Base-by-base conservation (phyloP, 345 rosid genomes). In the Arabidopsis suecica region DNA sequence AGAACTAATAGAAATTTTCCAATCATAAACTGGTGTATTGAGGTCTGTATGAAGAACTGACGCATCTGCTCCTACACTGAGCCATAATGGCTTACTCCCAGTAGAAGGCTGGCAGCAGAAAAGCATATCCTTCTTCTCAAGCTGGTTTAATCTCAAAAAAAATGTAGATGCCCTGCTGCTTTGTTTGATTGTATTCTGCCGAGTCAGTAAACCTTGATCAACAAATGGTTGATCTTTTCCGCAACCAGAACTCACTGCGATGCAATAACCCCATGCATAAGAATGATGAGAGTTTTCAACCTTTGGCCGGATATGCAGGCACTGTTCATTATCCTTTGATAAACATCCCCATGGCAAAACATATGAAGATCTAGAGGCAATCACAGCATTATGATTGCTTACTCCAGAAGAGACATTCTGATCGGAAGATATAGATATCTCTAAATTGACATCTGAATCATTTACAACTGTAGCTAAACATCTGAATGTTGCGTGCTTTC, bases 1-100 rank as follows among this genome's bases (percentile, higher is more conserved):
- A 72, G 98, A 84, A 77, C 76, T 89, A 32, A 95, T 75, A 61
- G 96, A 88, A 78, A 95, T 86, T 82, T 81, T 88, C 99, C 99
- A 95, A 82, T 95, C 99, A 83, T 92, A 95, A 50, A 95, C 93
- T 48, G 98, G 99, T 79, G 82, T 73, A 85, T 95, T 95, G 64
- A 89, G 81, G 69, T 95, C 99, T 36, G 99, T 90, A 53, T 89
- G 87, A 77, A 95, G 99, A 79, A 89, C 85, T 9, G 91, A 82
- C 5, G 99, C 99, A 79, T 95, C 99, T 70, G 91, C 83, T 65
- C 97, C 90, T 50, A 88, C 71, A 71, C 97, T 92, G 67, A 95
- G 89, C 99, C 99, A 95, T 71, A 90, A 77, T 58, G 84, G 88
- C 79, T 86, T 87, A 69, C 82, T 88, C 75, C 86, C 89, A 61